Percentiles rank a stretch among this genome's conserved stretches.
Conservation (phyloP, 164 flowering plant species). For the Vitis rupestris region DNA sequence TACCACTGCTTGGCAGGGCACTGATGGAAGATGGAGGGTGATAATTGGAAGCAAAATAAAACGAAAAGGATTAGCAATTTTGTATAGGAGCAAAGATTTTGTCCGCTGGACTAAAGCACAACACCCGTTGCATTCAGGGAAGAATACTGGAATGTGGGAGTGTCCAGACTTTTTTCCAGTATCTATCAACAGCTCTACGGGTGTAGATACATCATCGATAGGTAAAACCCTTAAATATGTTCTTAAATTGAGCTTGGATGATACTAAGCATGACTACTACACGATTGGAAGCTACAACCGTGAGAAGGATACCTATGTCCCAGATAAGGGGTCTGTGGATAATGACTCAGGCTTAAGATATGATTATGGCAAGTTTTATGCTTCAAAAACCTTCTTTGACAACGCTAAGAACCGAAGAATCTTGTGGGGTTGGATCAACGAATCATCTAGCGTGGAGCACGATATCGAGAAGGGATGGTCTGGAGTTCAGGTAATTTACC, state of each 20-base stretch:
- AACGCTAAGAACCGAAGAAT: constrained; percentile 39
- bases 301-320: constrained; percentile 23
- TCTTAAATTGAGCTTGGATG: constrained; percentile 44
- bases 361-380: constrained; percentile 68
- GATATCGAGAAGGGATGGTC: constrained; percentile 54
- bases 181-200: constrained; percentile 12
- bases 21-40: constrained; percentile 53
- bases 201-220: constrained; percentile 42
- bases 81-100: constrained; percentile 60
- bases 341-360: constrained; percentile 34
- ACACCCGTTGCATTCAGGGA: constrained; percentile 41
- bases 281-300: constrained; percentile 40
- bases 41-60: constrained; percentile 49
- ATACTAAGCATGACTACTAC: constrained; percentile 39
- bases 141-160: constrained; percentile 70
- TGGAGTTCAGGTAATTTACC: constrained; percentile 49
- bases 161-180: constrained; percentile 81
- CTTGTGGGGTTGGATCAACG: constrained; percentile 61
- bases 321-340: constrained; percentile 34
- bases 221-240: constrained; percentile 37
- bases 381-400: constrained; percentile 63
- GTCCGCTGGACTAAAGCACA: constrained; percentile 37
- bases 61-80: constrained; percentile 41
- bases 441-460: constrained; percentile 27
- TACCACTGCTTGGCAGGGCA: constrained; percentile 67